Evolutionary conservation across 495 filamentous ascomycete genomes (phyloP).

Genomic region (Penicillium silybi): DNA sequence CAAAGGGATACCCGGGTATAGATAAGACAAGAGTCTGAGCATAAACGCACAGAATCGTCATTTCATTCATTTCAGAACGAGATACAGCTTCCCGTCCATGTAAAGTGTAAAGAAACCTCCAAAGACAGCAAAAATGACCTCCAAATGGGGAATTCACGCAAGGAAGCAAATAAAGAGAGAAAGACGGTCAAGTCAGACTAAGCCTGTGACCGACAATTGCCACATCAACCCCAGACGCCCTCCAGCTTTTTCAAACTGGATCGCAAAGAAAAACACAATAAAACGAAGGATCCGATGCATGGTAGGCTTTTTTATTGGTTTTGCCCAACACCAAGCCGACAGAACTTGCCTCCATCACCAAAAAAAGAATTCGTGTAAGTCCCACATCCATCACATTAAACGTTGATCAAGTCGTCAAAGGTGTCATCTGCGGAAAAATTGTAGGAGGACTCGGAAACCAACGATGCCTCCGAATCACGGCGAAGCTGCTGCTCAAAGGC

Average conservation of each 20-base stretch:
- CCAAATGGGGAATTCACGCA: not conserved
- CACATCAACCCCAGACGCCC: slow-evolving; percentile 15
- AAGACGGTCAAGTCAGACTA: not conserved
- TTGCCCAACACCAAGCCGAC: slow-evolving; percentile 1
- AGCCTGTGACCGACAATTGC: not conserved
- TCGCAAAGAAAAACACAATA: slow-evolving; percentile 7
- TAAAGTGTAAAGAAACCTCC: not conserved
- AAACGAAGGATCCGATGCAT: not conserved
- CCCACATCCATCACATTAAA: slow-evolving; percentile 4
- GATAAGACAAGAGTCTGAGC: not conserved
- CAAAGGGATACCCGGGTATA: not conserved
- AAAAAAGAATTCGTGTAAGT: too few relatives aligned
- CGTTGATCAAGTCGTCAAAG: slow-evolving; percentile 36
- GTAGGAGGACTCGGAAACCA: slow-evolving; percentile 29
- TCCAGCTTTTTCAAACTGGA: slow-evolving; percentile 15
- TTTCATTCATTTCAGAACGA: slow-evolving; percentile 5
- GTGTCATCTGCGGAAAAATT: slow-evolving; percentile 30
- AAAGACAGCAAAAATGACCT: not conserved
- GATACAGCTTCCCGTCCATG: not conserved
- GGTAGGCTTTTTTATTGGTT: not conserved
- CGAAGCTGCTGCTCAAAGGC: slow-evolving; percentile 30
- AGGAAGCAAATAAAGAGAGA: not conserved
- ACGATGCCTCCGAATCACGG: slow-evolving; percentile 26
- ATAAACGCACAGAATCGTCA: slow-evolving; percentile 1
- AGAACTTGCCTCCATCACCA: not conserved